Base-by-base conservation (phyloP, 371 early-diverging fungal genomes). In the Mortierella sp. region DNA sequence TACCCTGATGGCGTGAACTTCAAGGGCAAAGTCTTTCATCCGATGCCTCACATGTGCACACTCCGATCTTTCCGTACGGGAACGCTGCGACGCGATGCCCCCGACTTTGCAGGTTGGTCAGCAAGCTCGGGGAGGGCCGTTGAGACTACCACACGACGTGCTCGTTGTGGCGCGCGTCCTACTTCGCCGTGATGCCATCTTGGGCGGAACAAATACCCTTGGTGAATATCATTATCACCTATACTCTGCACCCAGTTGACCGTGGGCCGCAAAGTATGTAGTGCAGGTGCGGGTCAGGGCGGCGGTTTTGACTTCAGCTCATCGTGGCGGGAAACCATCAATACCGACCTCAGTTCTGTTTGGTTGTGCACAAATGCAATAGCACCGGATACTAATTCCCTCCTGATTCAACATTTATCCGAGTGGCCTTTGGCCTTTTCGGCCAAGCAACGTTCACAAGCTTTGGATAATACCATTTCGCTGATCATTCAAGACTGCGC, bases 201-300 rank as follows among this genome's bases (percentile, higher is more conserved):
- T 51, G 51, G 30, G 51, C 51, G 51, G 8, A 27, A 8, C 30
- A 14, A 27, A 51, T 51, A 30, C 51, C 30, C 51, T 28, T 30
- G 51, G 51, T 51, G 51, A 51, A 27, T 49, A 18, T 51, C 31
- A 51, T 51, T 30, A 51, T 30, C 51, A 51, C 51, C 51, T 51
- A 3, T 30, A 30, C 49, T 14, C 30, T 30, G 30, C 14, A 27
- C 51, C 51, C 51, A 31, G 51, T 51, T 16, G 51, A 51, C 51
- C 51, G 27, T 16, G 51, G 51, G 51, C 30, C 30, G 51, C 30
- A 51, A 51, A 51, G 51, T 51, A 51, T 27, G 49, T 27, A 26
- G 51, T 51, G 51, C 51, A 51, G 13, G 51, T 51, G 51, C 30
- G 51, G 51, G 30, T 51, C 27, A 30, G 51, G 30, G 6, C 16